Percentiles rank a stretch among this genome's conserved stretches.
Conservation (phyloP, 352 stramenopile species). For the Albugo candida region DNA sequence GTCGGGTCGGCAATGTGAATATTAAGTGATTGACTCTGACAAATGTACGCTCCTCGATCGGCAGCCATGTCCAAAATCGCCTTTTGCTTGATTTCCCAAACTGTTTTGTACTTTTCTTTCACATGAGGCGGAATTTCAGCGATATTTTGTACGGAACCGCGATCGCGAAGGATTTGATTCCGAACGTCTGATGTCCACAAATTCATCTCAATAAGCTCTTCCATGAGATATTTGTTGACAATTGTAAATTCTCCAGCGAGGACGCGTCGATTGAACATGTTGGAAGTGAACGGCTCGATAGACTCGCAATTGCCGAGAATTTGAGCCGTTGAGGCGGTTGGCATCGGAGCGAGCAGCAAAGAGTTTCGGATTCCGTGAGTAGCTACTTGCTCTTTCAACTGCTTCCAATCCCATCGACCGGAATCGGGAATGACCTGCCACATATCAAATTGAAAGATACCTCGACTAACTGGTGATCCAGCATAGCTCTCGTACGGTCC, state of each 20-base stretch:
- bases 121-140: conserved; percentile 52
- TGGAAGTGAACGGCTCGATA: conserved; percentile 97
- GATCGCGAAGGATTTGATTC: conserved; percentile 97
- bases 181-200: conserved; percentile 95
- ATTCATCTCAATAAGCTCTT: conserved; percentile 89
- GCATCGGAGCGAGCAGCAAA: conserved; percentile 98
- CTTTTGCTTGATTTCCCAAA: conserved; percentile 99
- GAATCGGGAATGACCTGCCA: conserved; percentile 90
- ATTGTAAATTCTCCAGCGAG: conserved; percentile 98
- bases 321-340: conserved; percentile 96
- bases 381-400: conserved; percentile 84
- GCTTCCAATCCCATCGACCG: conserved; percentile 89
- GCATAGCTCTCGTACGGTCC: conserved; percentile 94
- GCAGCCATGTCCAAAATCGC: conserved; percentile 94
- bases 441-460: conserved; percentile 97
- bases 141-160: conserved; percentile 90
- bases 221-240: conserved; percentile 98
- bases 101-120: conserved; percentile 98
- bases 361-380: conserved; percentile 96
- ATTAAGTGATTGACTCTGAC: conserved; percentile 95
- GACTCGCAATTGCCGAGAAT: conserved; percentile 99
- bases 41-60: conserved; percentile 97
- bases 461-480: conserved; percentile 92
- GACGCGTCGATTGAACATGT: conserved; percentile 99
- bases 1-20: conserved; percentile 98